A percentile compares a stretch with the other conserved stretches of the same genome.
phyloP scores from a whole-genome alignment of 176 grass and related monocot species.

The Cocos nucifera region DNA sequence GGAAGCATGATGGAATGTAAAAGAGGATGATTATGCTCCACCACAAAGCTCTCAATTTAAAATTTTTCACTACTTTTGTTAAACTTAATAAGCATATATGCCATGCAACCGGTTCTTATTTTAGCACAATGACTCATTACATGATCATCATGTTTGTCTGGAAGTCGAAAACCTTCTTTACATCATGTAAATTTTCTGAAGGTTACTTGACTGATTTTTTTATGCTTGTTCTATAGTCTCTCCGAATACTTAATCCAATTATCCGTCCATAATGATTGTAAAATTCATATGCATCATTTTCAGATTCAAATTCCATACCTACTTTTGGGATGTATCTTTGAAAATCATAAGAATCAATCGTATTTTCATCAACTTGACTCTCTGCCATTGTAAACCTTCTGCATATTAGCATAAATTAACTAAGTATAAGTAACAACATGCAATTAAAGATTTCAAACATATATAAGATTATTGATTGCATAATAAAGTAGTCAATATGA shows the following conservation, averaged over 20 bases:
- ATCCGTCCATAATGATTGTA: conserved; percentile 53
- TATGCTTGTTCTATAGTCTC: conserved; percentile 47
- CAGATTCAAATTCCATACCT: conserved; percentile 41
- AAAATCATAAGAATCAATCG: too few relatives aligned
- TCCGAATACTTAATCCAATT: conserved; percentile 41
- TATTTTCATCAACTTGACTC: too few relatives aligned
- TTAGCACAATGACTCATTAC: conserved; percentile 23
- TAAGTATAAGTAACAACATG: too few relatives aligned
- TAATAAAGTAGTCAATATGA: too few relatives aligned
- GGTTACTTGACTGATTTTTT: conserved; percentile 46
- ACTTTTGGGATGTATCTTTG: conserved; percentile 10
- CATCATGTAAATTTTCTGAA: conserved; percentile 55
- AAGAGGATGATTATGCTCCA: too few relatives aligned
- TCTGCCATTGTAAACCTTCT: too few relatives aligned
- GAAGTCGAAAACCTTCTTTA: conserved; percentile 29
- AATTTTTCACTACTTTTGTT: conserved; percentile 27
- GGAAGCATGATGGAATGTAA: too few relatives aligned
- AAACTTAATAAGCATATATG: conserved; percentile 41
- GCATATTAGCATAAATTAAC: too few relatives aligned
- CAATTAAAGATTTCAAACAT: too few relatives aligned
- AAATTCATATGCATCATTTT: conserved; percentile 47
- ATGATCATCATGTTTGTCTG: conserved; percentile 25
- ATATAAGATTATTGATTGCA: too few relatives aligned
- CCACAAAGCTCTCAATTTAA: conserved; percentile 28
- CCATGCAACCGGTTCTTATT: conserved; percentile 4